phyloP scores from a whole-genome alignment of 257 asterid species.

The Plectranthus barbatus region DNA sequence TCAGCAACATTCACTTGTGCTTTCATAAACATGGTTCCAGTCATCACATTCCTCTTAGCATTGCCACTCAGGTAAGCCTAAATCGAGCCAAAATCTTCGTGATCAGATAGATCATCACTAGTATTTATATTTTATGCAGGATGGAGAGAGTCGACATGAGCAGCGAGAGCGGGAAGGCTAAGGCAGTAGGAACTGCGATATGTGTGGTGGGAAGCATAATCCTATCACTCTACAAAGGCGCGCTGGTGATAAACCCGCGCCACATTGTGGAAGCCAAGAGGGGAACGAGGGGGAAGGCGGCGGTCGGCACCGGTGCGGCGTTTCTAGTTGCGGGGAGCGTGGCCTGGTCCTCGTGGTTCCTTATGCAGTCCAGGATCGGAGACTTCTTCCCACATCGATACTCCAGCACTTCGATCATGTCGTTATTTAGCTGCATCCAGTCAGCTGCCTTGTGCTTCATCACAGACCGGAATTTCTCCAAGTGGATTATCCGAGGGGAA shows the following conservation, averaged over 20 bases:
- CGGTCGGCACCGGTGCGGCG: conserved; percentile 46
- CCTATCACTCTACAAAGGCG: conserved; percentile 61
- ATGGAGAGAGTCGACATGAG: conserved; percentile 51
- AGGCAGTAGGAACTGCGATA: conserved; percentile 43
- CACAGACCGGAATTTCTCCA: conserved; percentile 35
- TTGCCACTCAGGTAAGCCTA: conserved; percentile 44
- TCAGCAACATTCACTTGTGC: conserved; percentile 70
- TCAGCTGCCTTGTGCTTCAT: conserved; percentile 35
- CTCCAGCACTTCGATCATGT: conserved; percentile 64
- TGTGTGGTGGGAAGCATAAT: conserved; percentile 46
- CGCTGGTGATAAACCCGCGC: conserved; percentile 11
- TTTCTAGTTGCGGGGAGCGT: conserved; percentile 45
- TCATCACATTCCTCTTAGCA: conserved; percentile 55
- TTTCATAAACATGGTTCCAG: conserved; percentile 67
- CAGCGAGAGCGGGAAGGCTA: conserved; percentile 47
- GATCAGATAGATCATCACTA: no score
- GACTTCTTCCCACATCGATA: conserved; percentile 46
- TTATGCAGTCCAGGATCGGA: conserved; percentile 55
- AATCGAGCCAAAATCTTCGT: neutral
- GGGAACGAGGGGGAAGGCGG: conserved; percentile 1
- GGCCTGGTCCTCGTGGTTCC: conserved; percentile 74
- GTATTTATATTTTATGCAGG: conserved; percentile 22
- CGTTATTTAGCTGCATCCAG: conserved; percentile 54
- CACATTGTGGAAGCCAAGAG: neutral
- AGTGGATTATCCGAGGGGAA: conserved; percentile 49